Base-by-base conservation (phyloP, 83 land plant genomes). In the Larix sibirica region DNA sequence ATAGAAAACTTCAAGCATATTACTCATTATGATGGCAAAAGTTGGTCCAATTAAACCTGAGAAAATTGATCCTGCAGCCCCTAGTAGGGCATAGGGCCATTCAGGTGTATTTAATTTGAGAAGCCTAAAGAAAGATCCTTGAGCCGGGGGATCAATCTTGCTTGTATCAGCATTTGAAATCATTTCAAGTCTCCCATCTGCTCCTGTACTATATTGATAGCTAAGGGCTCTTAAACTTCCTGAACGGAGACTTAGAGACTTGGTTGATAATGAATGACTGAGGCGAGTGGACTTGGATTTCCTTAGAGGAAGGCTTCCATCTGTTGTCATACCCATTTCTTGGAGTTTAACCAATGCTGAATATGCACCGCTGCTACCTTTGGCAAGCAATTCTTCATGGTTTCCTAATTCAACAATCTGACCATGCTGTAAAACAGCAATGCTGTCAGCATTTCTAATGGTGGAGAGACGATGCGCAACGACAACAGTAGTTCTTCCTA, bases 401-500 rank as follows among this genome's bases (percentile, higher is more conserved):
- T 91, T 94, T 28, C 99, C 98, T 12, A 90, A 84, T 70, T 97
- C 99, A 31, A 96, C 94, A 69, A 97, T 91, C 77, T 90, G 92
- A 23, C 97, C 99, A 62, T 93, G 93, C 79, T 97, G 93, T 17
- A 97, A 85, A 24, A 96, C 98, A 62, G 97, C 96, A 81, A 97
- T 96, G 50, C 86, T 85, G 70, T 97, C 96, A 13, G 94, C 97
- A 85, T 96, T 94, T 81, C 95, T 85, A n/a, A 97, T 93, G 59
- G 98, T 96, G 26, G 99, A 91, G 12, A 97, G 94, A 31, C 97
- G 92, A 81, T 97, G 99, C 1, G 99, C 98, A 54, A 97, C 95
- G 20, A 97, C 94, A 7, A 97, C 96, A 31, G 99, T 97, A 10
- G 99, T 97, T 83, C 98, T 86, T 1, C 97, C 99, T 33, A 96